Conservation (phyloP, 768 basidiomycete species). For the Mycena vitilis region DNA sequence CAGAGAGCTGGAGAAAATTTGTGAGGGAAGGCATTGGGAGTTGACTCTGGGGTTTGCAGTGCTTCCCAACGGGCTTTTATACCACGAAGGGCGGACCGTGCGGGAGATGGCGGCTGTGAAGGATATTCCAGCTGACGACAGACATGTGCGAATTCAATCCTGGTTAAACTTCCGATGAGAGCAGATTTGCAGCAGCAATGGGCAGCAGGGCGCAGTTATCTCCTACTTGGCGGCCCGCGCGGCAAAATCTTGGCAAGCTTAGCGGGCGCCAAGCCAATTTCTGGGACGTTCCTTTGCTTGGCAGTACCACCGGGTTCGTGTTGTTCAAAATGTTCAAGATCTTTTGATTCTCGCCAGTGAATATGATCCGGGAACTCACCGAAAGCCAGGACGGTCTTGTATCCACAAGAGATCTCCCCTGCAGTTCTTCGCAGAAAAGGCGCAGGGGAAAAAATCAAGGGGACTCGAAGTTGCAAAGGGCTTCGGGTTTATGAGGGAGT, state of each 20-base stretch:
- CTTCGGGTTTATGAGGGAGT: too few relatives aligned
- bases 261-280: not conserved
- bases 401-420: too few relatives aligned
- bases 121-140: not conserved
- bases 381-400: too few relatives aligned
- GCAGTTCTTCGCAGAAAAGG: too few relatives aligned
- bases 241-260: constrained; percentile 2
- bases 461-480: too few relatives aligned
- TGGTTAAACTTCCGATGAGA: not conserved
- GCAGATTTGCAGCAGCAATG: too few relatives aligned
- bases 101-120: not conserved
- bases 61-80: not conserved
- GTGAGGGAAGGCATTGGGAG: constrained; percentile 12
- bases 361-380: constrained; percentile 2
- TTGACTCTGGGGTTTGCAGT: not conserved
- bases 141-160: not conserved
- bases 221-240: constrained; percentile 3
- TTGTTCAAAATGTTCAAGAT: not conserved
- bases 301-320: not conserved
- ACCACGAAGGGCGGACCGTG: not conserved
- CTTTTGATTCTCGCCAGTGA: not conserved
- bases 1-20: not conserved
- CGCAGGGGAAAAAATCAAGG: too few relatives aligned
- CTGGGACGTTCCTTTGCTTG: not conserved
- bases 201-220: not conserved